A percentile compares a stretch with the other conserved stretches of the same genome.
Conservation (phyloP, 352 stramenopile genomes). For the Pythium apleroticum region DNA sequence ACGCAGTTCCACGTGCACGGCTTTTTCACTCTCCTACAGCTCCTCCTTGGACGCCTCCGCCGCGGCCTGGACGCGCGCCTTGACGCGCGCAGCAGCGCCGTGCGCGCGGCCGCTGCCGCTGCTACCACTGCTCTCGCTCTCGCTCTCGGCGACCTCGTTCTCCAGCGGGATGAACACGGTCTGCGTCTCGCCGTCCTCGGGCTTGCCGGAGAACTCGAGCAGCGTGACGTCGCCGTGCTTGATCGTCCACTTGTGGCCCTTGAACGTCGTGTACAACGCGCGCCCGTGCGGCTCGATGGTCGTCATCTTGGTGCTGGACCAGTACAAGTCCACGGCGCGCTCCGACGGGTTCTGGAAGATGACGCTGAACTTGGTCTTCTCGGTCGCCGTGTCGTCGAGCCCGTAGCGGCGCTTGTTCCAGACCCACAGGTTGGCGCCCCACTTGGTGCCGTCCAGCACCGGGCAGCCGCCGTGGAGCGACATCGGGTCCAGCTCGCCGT, state of each 20-base stretch:
- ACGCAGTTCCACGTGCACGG: neutral
- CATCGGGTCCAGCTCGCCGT: constrained; percentile 89
- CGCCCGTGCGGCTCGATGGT: constrained; percentile 49
- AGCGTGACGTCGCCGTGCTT: constrained; percentile 54
- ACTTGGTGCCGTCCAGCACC: constrained; percentile 94
- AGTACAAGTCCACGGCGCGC: constrained; percentile 56
- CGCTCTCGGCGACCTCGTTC: constrained; percentile 10
- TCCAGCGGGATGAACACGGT: constrained; percentile 43
- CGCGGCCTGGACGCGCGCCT: neutral
- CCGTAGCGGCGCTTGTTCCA: constrained; percentile 92
- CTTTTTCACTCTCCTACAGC: constrained; percentile 23
- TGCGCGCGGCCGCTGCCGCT: neutral
- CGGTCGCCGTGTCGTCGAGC: constrained; percentile 36
- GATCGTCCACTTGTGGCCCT: constrained; percentile 66
- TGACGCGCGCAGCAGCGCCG: neutral
- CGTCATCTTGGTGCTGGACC: constrained; percentile 67
- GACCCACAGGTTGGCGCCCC: constrained; percentile 97
- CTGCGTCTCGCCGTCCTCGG: constrained; percentile 50
- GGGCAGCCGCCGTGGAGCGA: constrained; percentile 94
- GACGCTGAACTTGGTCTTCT: constrained; percentile 45
- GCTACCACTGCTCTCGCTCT: neutral
- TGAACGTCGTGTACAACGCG: constrained; percentile 63
- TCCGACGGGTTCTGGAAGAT: constrained; percentile 71
- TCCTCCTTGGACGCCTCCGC: constrained; percentile 40
- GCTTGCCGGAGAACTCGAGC: constrained; percentile 49